A percentile compares a stretch with the other conserved stretches of the same genome.
Evolutionary conservation across 2,329 filamentous ascomycete species (phyloP).

Genomic region (Xylaria sp.): DNA sequence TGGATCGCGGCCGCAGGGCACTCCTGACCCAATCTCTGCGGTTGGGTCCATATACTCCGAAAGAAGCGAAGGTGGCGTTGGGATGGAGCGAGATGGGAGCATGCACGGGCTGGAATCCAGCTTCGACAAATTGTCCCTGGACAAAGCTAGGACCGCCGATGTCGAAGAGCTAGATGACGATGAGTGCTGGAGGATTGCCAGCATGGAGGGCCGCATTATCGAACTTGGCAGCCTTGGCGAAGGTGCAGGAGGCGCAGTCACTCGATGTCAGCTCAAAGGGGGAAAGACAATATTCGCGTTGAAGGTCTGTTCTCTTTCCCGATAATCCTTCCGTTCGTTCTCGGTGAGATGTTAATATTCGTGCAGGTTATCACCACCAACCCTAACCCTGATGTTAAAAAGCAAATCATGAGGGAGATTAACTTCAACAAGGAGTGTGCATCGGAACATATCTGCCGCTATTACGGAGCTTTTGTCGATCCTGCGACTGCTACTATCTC

Average conservation of each 20-base stretch:
- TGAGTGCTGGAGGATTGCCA: constrained; percentile 87
- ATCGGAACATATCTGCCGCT: constrained; percentile 94
- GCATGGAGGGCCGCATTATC: constrained; percentile 85
- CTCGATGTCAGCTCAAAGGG: constrained; percentile 86
- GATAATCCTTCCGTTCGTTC: constrained; percentile 22
- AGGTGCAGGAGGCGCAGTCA: constrained; percentile 95
- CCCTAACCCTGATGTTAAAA: constrained; percentile 97
- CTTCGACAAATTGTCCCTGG: constrained; percentile 82
- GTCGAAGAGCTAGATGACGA: constrained; percentile 96
- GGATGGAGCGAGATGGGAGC: constrained; percentile 87
- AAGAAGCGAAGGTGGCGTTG: constrained; percentile 75
- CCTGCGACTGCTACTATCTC: constrained; percentile 96
- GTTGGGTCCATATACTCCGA: constrained; percentile 88
- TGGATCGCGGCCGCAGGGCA: constrained; percentile 72
- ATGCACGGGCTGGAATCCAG: constrained; percentile 76
- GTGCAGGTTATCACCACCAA: constrained; percentile 96
- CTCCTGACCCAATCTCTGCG: constrained; percentile 86
- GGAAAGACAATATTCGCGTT: constrained; percentile 95
- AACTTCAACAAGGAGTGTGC: constrained; percentile 98
- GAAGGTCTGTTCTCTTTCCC: constrained; percentile 71
- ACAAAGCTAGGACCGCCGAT: constrained; percentile 85
- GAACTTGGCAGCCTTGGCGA: constrained; percentile 93
- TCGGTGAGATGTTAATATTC: constrained; percentile 34
- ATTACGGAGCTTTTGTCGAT: constrained; percentile 97
- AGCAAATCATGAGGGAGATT: constrained; percentile 95